These are phyloP conservation scores for Leishmania braziliensis DNA, from an alignment of 208 protist species.

Conservation along the genomic window DNA sequence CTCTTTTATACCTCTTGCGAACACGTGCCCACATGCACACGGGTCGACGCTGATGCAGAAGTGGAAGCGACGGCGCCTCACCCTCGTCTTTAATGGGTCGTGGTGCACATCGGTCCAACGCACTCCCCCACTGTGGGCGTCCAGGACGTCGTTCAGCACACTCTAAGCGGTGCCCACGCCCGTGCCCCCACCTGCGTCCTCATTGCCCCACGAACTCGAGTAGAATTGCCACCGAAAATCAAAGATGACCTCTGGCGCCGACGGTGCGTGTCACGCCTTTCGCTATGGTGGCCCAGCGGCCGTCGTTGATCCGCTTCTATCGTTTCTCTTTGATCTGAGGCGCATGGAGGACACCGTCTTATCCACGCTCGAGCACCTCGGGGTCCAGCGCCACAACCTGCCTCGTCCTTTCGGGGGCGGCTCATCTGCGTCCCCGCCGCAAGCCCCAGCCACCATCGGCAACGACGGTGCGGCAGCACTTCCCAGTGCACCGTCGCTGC, in stretches of 20 bases:
- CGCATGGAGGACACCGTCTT: slow-evolving; percentile 47
- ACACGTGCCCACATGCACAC: background rate
- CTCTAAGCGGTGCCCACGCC: background rate
- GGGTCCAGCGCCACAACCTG: slow-evolving; percentile 26
- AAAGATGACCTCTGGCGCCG: background rate
- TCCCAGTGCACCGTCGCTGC: background rate
- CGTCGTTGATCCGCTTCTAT: slow-evolving; percentile 73
- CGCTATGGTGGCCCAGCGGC: slow-evolving; percentile 48
- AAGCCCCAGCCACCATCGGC: background rate
- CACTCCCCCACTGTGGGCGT: too few relatives aligned
- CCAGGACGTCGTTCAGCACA: background rate
- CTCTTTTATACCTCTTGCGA: background rate
- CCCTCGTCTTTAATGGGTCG: background rate
- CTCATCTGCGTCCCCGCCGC: background rate
- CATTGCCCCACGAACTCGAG: background rate
- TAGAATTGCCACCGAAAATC: background rate
- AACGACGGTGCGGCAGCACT: background rate
- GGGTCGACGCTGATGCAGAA: background rate
- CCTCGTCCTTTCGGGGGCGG: slow-evolving; percentile 12
- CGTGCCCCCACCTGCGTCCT: background rate
- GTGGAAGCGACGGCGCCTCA: background rate
- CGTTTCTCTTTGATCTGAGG: slow-evolving; percentile 57
- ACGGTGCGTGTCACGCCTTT: slow-evolving; percentile 12
- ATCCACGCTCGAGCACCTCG: slow-evolving; percentile 35
- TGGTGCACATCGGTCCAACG: background rate